Base-by-base conservation (phyloP, 768 basidiomycete genomes). In the Rhizopogon sp. region DNA sequence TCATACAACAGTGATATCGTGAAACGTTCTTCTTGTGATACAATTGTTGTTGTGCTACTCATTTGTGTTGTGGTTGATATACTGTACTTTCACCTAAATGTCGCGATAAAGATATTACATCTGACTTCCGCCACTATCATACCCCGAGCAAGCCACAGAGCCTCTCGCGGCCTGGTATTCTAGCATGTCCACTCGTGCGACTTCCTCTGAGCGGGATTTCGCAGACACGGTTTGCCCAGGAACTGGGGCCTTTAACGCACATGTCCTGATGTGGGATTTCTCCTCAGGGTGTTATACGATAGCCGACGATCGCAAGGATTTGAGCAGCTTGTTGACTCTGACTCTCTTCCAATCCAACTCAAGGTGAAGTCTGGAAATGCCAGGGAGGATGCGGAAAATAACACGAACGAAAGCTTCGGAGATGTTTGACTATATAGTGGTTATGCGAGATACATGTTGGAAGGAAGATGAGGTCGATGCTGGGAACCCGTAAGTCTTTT, bases 401-500 rank as follows among this genome's bases (percentile, higher is more conserved):
- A 20, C 20, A 20, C 20, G 20, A 20, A 2, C 20, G 20, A 20
- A 20, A 20, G 20, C 20, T 20, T 20, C 20, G 20, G 88, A 93
- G 68, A 78, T 94, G 73, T 45, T 91, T 28, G 81, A 87, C 40
- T 93, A 90, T 66, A 73, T 96, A 78, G 70, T 72, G 58, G 76
- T 66, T 40, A 70, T 96, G 72, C 79, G 93, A 63, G 76, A 80
- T 51, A 79, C 81, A 3, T 88, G 84, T 25, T 66, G 91, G 59
- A 77, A 77, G 72, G 88, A 92, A 71, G 88, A 92, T 67, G 89
- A 93, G 67, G 81, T 92, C 39, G 86, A 88, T 43, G 80, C 80
- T 33, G 93, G 90, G 90, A 93, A 93, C 69, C 70, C 64, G 86
- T 87, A 59, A 60, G 80, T 74, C 14, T 39, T 44, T n/a, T 47